Evolutionary conservation across 768 basidiomycete genomes (phyloP).

Genomic region (Panaeolus cyanescens): DNA sequence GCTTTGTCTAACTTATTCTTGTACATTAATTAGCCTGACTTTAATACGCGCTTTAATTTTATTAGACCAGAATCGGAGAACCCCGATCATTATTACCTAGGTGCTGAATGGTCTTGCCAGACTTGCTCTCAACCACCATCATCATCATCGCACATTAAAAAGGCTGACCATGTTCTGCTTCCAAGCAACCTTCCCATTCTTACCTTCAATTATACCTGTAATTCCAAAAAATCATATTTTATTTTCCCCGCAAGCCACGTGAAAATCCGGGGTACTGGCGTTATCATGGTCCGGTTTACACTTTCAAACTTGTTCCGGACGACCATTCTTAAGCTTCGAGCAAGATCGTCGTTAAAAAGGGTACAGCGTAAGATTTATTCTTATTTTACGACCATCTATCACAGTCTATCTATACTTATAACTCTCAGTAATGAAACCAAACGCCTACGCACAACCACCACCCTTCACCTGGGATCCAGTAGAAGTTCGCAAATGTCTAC

Average conservation of each 20-base stretch:
- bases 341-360: not conserved
- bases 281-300: not conserved
- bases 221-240: no score
- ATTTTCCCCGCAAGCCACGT: not conserved
- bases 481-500: constrained; percentile 27
- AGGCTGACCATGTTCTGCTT: no score
- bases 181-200: no score
- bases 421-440: constrained; percentile 12
- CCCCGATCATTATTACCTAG: no score
- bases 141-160: no score
- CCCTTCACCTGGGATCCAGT: constrained; percentile 29
- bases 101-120: no score
- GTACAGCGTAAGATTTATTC: not conserved
- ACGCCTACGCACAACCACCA: constrained; percentile 23
- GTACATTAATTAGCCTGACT: no score
- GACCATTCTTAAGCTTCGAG: not conserved
- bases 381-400: not conserved
- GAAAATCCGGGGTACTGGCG: not conserved
- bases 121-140: no score
- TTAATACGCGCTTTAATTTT: no score
- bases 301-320: not conserved
- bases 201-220: no score
- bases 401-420: not conserved
- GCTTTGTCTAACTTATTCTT: no score
- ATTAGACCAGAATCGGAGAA: no score